Evolutionary conservation across 768 basidiomycete genomes (phyloP).

Genomic region (Rhodotorula toruloides): DNA sequence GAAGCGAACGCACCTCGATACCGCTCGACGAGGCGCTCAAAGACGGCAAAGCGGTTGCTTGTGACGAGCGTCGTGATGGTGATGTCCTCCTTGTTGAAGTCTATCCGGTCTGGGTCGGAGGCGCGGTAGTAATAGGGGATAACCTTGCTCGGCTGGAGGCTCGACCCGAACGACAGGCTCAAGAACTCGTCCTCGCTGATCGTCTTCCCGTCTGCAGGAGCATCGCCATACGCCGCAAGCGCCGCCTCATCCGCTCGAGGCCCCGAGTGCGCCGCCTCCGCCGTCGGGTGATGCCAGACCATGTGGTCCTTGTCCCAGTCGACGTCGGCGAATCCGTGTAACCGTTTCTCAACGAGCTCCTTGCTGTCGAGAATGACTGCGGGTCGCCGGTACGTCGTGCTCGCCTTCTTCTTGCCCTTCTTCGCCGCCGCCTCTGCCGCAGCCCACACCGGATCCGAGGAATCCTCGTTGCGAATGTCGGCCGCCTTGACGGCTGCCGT

Average conservation of each 20-base stretch:
- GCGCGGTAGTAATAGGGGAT: conserved; percentile 78
- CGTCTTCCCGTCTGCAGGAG: neutral
- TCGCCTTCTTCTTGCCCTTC: conserved; percentile 28
- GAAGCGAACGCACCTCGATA: conserved; percentile 59
- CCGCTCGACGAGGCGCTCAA: conserved; percentile 65
- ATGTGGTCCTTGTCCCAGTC: conserved; percentile 39
- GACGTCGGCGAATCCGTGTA: conserved; percentile 32
- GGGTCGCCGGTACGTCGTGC: conserved; percentile 17
- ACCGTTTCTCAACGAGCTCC: conserved; percentile 19
- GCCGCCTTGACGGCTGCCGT: conserved; percentile 34
- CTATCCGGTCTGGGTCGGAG: conserved; percentile 46
- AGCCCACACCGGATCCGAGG: conserved; percentile 31
- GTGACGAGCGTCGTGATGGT: conserved; percentile 83
- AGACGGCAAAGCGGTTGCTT: conserved; percentile 67
- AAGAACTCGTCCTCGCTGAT: conserved; percentile 43
- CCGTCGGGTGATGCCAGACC: conserved; percentile 32
- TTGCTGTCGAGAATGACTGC: conserved; percentile 21
- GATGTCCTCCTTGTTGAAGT: conserved; percentile 61
- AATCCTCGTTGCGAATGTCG: conserved; percentile 36
- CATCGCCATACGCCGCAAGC: conserved; percentile 6
- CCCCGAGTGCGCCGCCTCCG: conserved; percentile 25
- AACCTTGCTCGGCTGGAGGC: conserved; percentile 61
- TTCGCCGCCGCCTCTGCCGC: conserved; percentile 33
- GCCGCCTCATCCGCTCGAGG: neutral
- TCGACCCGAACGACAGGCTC: conserved; percentile 43